A percentile compares a stretch with the other conserved stretches of the same genome.
phyloP scores from a whole-genome alignment of 1,284 basidiomycete genomes.

The Chalciporus sp. region DNA sequence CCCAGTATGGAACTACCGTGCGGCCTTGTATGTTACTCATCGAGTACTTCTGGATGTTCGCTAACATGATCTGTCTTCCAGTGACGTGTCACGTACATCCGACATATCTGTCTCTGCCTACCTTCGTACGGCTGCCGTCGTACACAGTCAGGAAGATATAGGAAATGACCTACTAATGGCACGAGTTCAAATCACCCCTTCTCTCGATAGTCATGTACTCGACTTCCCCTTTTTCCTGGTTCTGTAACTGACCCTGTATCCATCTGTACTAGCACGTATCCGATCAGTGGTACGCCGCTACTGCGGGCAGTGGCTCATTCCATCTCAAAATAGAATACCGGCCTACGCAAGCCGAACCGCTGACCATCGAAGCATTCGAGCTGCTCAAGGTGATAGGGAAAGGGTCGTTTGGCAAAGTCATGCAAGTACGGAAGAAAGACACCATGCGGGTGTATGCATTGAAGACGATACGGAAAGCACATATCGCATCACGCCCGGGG shows the following conservation, averaged over 20 bases:
- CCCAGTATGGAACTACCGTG: conserved; percentile 95
- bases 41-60: neutral
- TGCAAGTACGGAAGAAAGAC: conserved; percentile 99
- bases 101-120: conserved; percentile 89
- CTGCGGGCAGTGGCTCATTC: conserved; percentile 87
- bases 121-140: conserved; percentile 63
- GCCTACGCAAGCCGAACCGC: conserved; percentile 75
- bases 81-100: conserved; percentile 88
- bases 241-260: conserved; percentile 5
- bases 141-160: conserved; percentile 69
- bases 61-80: conserved; percentile 31
- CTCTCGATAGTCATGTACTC: conserved; percentile 74
- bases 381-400: conserved; percentile 98
- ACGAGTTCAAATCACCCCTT: conserved; percentile 89
- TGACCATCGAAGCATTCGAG: conserved; percentile 97
- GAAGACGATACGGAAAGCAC: conserved; percentile 98
- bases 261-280: conserved; percentile 56
- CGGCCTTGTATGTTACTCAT: conserved; percentile 78
- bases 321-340: conserved; percentile 97
- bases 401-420: conserved; percentile 96
- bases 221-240: conserved; percentile 1
- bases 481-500: conserved; percentile 93
- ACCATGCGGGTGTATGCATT: conserved; percentile 97
- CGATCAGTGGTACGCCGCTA: conserved; percentile 88
- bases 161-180: conserved; percentile 86